phyloP scores from a whole-genome alignment of 495 filamentous ascomycete species.

The Penicillium angulare region DNA sequence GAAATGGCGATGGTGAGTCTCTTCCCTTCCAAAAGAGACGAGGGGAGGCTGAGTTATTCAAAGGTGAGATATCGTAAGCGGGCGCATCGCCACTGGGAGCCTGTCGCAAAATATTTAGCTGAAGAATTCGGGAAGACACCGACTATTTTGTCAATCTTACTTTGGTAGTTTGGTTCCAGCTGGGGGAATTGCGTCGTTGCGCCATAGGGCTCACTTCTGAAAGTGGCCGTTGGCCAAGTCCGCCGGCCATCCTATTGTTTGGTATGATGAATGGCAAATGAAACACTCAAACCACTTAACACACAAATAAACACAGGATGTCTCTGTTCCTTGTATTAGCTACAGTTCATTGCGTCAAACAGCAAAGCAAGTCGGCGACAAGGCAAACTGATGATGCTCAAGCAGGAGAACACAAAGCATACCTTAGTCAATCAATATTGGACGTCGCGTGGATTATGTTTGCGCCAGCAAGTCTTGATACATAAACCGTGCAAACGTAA shows the following conservation, averaged over 20 bases:
- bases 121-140: slow-evolving; percentile 25
- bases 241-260: slow-evolving; percentile 37
- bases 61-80: slow-evolving; percentile 73
- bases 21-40: slow-evolving; percentile 84
- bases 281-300: neutral
- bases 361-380: neutral
- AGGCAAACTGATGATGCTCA: neutral
- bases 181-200: slow-evolving; percentile 68
- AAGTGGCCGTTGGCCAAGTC: slow-evolving; percentile 47
- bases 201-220: slow-evolving; percentile 58
- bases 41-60: slow-evolving; percentile 64
- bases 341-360: slow-evolving; percentile 1
- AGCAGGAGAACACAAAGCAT: slow-evolving; percentile 12
- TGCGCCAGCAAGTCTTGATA: slow-evolving; percentile 17
- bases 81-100: slow-evolving; percentile 65
- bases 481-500: slow-evolving; percentile 10
- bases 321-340: slow-evolving; percentile 9
- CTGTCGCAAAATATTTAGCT: slow-evolving; percentile 18
- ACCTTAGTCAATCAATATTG: slow-evolving; percentile 21
- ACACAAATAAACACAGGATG: neutral
- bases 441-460: slow-evolving; percentile 19
- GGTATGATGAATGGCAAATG: neutral
- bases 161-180: slow-evolving; percentile 67
- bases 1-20: slow-evolving; percentile 59
- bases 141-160: slow-evolving; percentile 36